These are phyloP conservation scores for Conoideocrella luteorostrata DNA, from an alignment of 2,329 filamentous ascomycete species.

Conservation along the genomic window DNA sequence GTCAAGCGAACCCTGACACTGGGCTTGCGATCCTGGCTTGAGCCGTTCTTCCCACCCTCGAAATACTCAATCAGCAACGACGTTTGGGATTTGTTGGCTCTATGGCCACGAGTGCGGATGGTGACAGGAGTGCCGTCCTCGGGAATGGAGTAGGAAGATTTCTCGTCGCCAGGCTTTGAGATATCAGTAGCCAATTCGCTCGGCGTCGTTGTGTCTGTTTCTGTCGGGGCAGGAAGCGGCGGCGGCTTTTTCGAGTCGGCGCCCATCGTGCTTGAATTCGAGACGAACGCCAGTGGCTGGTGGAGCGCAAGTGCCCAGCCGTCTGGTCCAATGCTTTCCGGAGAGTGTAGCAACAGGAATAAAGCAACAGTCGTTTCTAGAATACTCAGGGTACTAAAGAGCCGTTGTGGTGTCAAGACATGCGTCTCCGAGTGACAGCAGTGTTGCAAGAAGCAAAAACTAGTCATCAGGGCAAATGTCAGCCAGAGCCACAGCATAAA, in stretches of 20 bases:
- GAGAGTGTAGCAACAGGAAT: not conserved
- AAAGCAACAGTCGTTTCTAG: no score
- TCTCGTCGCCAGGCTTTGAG: constrained; percentile 61
- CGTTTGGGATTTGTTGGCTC: constrained; percentile 66
- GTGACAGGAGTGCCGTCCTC: constrained; percentile 89
- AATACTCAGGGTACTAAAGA: constrained; percentile 11
- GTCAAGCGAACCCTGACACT: constrained; percentile 77
- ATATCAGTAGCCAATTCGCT: constrained; percentile 59
- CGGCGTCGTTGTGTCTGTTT: constrained; percentile 59
- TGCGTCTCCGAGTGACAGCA: constrained; percentile 17
- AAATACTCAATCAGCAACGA: constrained; percentile 94
- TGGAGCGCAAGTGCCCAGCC: no score
- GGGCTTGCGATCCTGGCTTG: constrained; percentile 61
- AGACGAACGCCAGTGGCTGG: constrained; percentile 4
- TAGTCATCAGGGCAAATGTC: constrained; percentile 1
- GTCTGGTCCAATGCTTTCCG: no score
- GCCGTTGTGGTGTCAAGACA: constrained; percentile 21
- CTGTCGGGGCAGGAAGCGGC: constrained; percentile 73
- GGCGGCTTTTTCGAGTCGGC: constrained; percentile 50
- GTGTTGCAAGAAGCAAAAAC: constrained; percentile 1
- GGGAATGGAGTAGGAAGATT: constrained; percentile 71
- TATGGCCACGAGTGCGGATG: constrained; percentile 68
- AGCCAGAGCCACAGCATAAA: constrained; percentile 7
- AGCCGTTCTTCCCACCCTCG: constrained; percentile 64
- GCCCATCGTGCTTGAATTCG: constrained; percentile 40